Conservation (phyloP, 2,329 filamentous ascomycete species). For the Colletotrichum incanum region DNA sequence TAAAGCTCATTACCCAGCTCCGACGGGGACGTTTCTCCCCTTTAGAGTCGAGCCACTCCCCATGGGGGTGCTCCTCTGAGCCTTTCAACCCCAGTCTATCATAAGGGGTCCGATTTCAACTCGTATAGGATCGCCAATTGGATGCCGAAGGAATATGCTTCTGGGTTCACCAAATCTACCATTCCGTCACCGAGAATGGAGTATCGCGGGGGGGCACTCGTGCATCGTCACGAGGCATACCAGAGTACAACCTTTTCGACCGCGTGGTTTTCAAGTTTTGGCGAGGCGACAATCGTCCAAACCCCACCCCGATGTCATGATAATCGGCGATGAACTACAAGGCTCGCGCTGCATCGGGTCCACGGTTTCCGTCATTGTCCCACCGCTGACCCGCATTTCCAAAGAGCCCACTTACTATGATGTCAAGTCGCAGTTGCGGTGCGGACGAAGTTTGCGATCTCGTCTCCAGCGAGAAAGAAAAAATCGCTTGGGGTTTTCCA, state of each 20-base stretch:
- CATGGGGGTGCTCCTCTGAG: neutral
- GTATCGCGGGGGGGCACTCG: neutral
- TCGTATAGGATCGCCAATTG: neutral
- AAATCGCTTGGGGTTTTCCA: neutral
- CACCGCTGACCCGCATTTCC: conserved; percentile 34
- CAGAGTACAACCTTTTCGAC: neutral
- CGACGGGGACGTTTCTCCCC: too few relatives aligned
- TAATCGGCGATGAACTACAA: conserved; percentile 23
- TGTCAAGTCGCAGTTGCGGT: conserved; percentile 30
- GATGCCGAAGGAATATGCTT: too few relatives aligned
- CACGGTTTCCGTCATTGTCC: conserved; percentile 40
- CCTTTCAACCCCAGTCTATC: neutral
- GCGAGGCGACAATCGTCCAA: neutral
- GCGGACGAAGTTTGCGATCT: neutral
- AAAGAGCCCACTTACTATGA: conserved; percentile 9
- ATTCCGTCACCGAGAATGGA: neutral
- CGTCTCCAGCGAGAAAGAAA: neutral
- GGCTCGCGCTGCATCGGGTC: conserved; percentile 22
- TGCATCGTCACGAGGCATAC: neutral
- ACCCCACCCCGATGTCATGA: conserved; percentile 8
- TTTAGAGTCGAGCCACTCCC: neutral
- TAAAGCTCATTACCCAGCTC: neutral
- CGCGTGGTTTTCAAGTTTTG: neutral
- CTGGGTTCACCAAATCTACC: too few relatives aligned
- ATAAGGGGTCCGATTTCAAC: neutral